These are phyloP conservation scores for Cudoniella acicularis DNA, from an alignment of 495 filamentous ascomycete species.

Conservation along the genomic window DNA sequence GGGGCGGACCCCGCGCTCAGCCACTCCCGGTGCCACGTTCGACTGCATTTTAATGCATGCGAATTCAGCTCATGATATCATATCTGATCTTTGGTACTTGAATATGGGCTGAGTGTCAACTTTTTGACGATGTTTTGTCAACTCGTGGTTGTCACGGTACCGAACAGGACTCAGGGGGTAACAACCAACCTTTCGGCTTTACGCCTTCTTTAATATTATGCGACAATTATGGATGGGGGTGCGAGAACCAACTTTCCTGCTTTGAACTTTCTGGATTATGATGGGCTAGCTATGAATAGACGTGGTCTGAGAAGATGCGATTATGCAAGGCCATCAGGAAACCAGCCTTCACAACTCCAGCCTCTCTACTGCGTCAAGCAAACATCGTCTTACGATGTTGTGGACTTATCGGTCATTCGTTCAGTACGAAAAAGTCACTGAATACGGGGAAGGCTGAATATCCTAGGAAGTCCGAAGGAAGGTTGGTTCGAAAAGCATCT, in stretches of 20 bases:
- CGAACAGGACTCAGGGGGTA: too few species aligned
- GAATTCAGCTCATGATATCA: background rate
- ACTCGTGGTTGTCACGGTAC: background rate
- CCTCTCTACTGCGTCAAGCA: background rate
- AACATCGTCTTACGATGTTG: background rate
- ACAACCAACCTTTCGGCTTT: too few species aligned
- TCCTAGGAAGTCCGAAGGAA: background rate
- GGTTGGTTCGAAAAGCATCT: background rate
- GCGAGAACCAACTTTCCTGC: too few species aligned
- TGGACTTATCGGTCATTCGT: background rate
- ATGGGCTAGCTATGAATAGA: too few species aligned
- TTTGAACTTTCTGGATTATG: too few species aligned
- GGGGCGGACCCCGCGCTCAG: background rate
- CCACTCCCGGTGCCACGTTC: background rate
- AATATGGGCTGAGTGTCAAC: background rate
- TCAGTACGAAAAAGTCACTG: background rate
- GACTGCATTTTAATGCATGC: background rate
- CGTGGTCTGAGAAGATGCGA: background rate
- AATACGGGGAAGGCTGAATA: background rate
- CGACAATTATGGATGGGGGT: too few species aligned
- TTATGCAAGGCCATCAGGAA: background rate
- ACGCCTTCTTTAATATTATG: too few species aligned
- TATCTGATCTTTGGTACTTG: background rate
- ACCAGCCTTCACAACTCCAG: background rate
- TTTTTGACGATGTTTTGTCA: background rate